Percentiles rank a stretch among this genome's conserved stretches.
These are phyloP conservation scores for Canavalia gladiata DNA, from an alignment of 306 rosid species.

Conservation along the genomic window DNA sequence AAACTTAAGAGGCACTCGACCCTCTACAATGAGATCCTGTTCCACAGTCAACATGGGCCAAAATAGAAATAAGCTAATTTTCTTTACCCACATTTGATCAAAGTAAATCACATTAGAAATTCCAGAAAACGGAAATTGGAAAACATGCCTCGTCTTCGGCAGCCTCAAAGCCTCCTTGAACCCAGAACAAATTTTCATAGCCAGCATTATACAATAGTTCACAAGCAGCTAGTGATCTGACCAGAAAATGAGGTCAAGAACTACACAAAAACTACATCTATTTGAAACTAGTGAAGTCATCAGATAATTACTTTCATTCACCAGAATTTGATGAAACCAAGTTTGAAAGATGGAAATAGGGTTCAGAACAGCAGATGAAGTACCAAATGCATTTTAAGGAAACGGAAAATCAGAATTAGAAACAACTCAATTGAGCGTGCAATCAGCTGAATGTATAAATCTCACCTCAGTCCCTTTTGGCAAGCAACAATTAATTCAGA, in stretches of 20 bases:
- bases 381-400: slow-evolving; percentile 36
- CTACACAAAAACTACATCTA: slow-evolving; percentile 9
- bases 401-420: slow-evolving; percentile 23
- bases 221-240: slow-evolving; percentile 93
- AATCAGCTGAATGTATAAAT: slow-evolving; percentile 42
- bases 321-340: slow-evolving; percentile 19
- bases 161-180: slow-evolving; percentile 92
- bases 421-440: slow-evolving; percentile 42
- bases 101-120: slow-evolving; percentile 26
- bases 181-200: slow-evolving; percentile 91
- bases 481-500: slow-evolving; percentile 90
- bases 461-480: slow-evolving; percentile 90
- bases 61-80: slow-evolving; percentile 39
- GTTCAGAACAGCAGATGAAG: slow-evolving; percentile 24
- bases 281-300: slow-evolving; percentile 29
- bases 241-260: slow-evolving; percentile 47
- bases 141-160: slow-evolving; percentile 88
- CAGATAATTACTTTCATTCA: slow-evolving; percentile 19
- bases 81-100: slow-evolving; percentile 31
- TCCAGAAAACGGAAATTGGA: slow-evolving; percentile 38
- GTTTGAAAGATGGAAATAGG: slow-evolving; percentile 13
- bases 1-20: slow-evolving; percentile 82
- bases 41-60: slow-evolving; percentile 42
- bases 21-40: slow-evolving; percentile 93
- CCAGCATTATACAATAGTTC: slow-evolving; percentile 85